Base-by-base conservation (phyloP, 2,329 filamentous ascomycete genomes). In the Teratosphaeria gauchensis region DNA sequence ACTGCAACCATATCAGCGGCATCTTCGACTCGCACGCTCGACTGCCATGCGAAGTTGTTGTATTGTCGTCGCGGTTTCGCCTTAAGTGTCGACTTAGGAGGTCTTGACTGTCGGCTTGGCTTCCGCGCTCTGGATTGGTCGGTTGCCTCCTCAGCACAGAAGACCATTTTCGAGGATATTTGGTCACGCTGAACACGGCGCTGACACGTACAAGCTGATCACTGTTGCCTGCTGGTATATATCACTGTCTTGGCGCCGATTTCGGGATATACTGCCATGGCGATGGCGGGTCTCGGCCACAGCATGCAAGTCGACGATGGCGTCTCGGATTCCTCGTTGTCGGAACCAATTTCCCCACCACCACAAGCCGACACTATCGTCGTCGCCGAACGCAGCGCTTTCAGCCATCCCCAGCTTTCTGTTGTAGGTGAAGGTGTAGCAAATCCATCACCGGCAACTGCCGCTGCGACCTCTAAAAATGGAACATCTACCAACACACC, bases 371-470 rank as follows among this genome's bases (percentile, higher is more conserved):
- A 70, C 58, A 67, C 63, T 32, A 69, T 68, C 54, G 61, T 53
- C 53, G 67, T 70, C 59, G 62, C 66, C 19, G 35, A 21, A 19
- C 59, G 53, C 55, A 57, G 64, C 24, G 57, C 56, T 33, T 48
- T 57, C 55, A 53, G 57, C 24, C 56, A 62, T 64, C 60, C 59
- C 57, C 62, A 62, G 51, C 12, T 51, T 59, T 71, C 62, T 64
- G 65, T n/a, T 4, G 8, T 48, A 1, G 42, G 58, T 67, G 70
- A 66, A 70, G 72, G 67, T 70, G 68, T 68, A 65, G 68, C 62
- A 65, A 51, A 64, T 59, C 58, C 61, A 53, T 61, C 63, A 61
- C 62, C 63, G 64, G 63, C 65, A 58, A 56, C 61, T 61, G 64
- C 66, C 58, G 69, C 55, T n/a, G 19, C 14, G 8, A 48, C 71